Base-by-base conservation (phyloP, 2,329 filamentous ascomycete species). In the Bipolaris oryzae region DNA sequence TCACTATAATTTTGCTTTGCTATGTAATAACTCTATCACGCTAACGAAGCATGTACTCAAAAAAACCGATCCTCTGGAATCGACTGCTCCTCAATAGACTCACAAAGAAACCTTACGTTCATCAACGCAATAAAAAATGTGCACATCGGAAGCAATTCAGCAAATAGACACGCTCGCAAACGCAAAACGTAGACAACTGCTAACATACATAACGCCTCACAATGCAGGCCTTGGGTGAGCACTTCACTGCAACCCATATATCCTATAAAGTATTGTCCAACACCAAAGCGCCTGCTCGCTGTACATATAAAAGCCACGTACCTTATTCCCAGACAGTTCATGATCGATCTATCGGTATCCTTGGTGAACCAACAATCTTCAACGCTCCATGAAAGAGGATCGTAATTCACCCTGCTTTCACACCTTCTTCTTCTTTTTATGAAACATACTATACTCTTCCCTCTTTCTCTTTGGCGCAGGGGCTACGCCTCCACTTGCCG, bases 401-500 rank as follows among this genome's bases (percentile, higher is more conserved):
- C 25, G 7, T 4, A 11, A 10, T 16, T 31, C 9, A n/a, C 10
- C 15, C 9, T n/a, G 20, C 15, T 23, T 33, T 52, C 21, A 66
- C 2, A 55, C 11, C 45, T 42, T 65, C 49, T 50, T 61, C 43
- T 62, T 58, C 49, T 64, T 67, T 5, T 53, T 56, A 31, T 66
- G 56, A 41, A 70, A 69, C 49, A 70, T 57, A 46, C 58, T 68
- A 7, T 66, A 60, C 16, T 59, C 60, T 47, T 63, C 59, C 21
- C 60, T 49, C 33, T 62, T 61, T 31, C 66, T 63, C 54, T 66
- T 70, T 5, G 62, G 55, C 6, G 59, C 53, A 7, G 58, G 20
- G 1, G 60, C 39, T 23, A 58, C 43, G 6, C 53, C 55, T n/a
- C 50, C 50, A 50, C 61, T 62, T 54, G 7, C 51, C 7, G 39